Conservation (phyloP, 495 filamentous ascomycete species). For the Neurospora tetrasperma region DNA sequence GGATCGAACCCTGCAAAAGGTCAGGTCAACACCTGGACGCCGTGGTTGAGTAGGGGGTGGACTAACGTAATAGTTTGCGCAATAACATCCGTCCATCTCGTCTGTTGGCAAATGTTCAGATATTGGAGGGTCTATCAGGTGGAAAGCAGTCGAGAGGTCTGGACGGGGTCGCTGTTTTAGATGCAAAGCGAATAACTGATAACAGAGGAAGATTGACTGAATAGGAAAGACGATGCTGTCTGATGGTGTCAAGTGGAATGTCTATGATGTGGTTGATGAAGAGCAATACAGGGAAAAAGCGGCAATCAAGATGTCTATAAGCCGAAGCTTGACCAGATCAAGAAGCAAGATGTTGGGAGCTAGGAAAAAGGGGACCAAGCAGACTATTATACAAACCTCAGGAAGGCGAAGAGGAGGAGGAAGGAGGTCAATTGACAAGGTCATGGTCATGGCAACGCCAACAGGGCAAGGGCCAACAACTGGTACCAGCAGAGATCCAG, state of each 20-base stretch:
- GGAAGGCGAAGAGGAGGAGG: background rate
- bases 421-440: background rate
- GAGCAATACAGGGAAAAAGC: background rate
- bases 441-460: background rate
- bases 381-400: background rate
- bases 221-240: background rate
- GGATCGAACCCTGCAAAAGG: slow-evolving; percentile 26
- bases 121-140: background rate
- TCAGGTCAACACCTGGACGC: slow-evolving; percentile 4
- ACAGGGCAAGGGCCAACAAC: background rate
- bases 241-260: background rate
- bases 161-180: background rate
- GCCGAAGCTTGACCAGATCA: background rate
- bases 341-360: background rate
- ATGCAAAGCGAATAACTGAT: background rate
- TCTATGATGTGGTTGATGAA: background rate
- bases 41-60: background rate
- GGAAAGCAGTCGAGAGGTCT: background rate
- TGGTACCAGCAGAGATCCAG: background rate
- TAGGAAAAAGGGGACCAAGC: background rate
- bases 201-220: background rate
- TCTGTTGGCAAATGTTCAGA: background rate
- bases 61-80: slow-evolving; percentile 44
- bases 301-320: background rate
- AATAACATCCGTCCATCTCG: slow-evolving; percentile 30